These are phyloP conservation scores for Rhodomyrtus tomentosa DNA, from an alignment of 345 rosid species.

Conservation along the genomic window DNA sequence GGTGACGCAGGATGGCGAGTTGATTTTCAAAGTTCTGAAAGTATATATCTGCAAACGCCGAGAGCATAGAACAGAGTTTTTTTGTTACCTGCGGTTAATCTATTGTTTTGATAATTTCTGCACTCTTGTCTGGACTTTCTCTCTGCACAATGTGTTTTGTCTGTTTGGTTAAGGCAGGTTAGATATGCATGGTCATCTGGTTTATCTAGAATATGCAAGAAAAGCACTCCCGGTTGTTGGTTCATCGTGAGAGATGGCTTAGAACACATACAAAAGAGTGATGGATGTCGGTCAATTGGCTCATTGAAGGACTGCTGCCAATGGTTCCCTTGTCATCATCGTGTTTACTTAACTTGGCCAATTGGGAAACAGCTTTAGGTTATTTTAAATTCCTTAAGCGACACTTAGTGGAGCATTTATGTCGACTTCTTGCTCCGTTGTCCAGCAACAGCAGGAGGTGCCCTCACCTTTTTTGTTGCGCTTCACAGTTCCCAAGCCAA, in stretches of 20 bases:
- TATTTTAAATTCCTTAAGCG: neutral
- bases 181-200: neutral
- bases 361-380: neutral
- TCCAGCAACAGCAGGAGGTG: neutral
- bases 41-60: neutral
- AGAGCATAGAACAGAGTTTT: neutral
- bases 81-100: neutral
- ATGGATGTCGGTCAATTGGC: no score
- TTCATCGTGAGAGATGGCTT: no score
- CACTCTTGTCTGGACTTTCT: neutral
- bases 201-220: no score
- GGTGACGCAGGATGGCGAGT: conserved; percentile 89
- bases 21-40: neutral
- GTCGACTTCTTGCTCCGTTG: neutral
- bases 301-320: neutral
- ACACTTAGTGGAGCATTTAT: neutral
- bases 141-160: neutral
- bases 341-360: neutral
- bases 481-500: neutral
- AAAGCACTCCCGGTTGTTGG: no score
- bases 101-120: neutral
- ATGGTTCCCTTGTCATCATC: neutral
- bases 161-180: neutral
- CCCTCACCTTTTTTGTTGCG: neutral
- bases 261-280: no score